Conservation (phyloP, 2,329 filamentous ascomycete genomes). For the Neofusicoccum laricinum region DNA sequence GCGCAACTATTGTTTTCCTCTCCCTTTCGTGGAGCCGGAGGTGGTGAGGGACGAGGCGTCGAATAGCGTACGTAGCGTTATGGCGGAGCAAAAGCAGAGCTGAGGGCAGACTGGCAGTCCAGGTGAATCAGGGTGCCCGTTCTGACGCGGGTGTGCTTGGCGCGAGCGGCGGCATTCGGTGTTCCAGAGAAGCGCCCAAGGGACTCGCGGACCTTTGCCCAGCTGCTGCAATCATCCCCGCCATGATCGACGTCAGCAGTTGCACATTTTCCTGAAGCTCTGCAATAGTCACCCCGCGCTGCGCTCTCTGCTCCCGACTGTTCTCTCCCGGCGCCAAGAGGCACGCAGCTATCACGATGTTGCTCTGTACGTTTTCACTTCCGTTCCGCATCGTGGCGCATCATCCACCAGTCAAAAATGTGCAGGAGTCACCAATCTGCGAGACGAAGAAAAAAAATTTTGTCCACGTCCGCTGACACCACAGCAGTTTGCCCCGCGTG, state of each 20-base stretch:
- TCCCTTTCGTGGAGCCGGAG: background rate
- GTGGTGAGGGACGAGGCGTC: background rate
- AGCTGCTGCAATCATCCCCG: conserved; percentile 5
- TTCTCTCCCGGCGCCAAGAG: background rate
- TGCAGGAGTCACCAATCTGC: background rate
- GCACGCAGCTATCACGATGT: conserved; percentile 45
- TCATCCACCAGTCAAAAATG: too few relatives aligned
- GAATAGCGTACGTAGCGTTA: background rate
- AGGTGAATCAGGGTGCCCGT: conserved; percentile 12
- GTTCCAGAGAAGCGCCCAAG: background rate
- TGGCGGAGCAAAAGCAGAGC: background rate
- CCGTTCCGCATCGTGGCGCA: background rate
- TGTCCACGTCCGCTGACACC: background rate
- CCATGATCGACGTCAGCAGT: conserved; percentile 6
- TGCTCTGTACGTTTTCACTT: conserved; percentile 57
- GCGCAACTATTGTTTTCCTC: background rate
- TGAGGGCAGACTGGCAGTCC: background rate
- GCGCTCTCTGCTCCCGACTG: background rate
- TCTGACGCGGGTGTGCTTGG: conserved; percentile 1
- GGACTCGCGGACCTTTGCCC: background rate
- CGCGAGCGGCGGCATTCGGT: background rate
- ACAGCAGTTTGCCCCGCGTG: conserved; percentile 73
- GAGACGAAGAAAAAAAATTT: background rate
- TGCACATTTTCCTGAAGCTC: conserved; percentile 7
- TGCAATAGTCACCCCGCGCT: background rate